phyloP scores from a whole-genome alignment of 768 basidiomycete species.

The Boletus rubroflammeus region DNA sequence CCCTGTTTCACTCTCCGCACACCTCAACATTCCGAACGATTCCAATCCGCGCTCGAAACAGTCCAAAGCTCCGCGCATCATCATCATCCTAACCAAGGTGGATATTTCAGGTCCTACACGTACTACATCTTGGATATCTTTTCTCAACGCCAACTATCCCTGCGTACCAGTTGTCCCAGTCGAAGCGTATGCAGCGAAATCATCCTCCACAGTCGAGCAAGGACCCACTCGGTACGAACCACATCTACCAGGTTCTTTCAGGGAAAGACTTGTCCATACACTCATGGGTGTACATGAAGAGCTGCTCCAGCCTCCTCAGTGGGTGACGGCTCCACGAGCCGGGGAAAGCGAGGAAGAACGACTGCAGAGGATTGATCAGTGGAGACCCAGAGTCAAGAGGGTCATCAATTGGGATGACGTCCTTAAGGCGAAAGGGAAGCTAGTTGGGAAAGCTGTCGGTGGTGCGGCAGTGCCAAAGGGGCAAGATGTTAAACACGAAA shows the following conservation, averaged over 20 bases:
- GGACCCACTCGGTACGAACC: slow-evolving; percentile 55
- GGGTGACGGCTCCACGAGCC: slow-evolving; percentile 37
- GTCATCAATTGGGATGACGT: slow-evolving; percentile 75
- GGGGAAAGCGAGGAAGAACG: slow-evolving; percentile 42
- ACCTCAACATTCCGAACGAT: slow-evolving; percentile 39
- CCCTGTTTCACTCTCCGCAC: slow-evolving; percentile 69
- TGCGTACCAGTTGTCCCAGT: slow-evolving; percentile 64
- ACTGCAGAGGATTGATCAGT: slow-evolving; percentile 49
- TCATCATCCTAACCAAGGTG: slow-evolving; percentile 83
- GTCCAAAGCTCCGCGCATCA: slow-evolving; percentile 34
- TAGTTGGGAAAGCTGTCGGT: slow-evolving; percentile 45
- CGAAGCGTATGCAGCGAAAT: slow-evolving; percentile 66
- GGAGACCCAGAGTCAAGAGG: slow-evolving; percentile 63
- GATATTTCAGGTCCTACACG: slow-evolving; percentile 75
- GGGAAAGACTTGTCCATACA: slow-evolving; percentile 59
- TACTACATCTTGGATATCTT: slow-evolving; percentile 61
- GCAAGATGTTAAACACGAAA: neutral
- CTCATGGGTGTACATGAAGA: slow-evolving; percentile 64
- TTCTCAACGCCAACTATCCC: slow-evolving; percentile 54
- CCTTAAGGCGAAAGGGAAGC: slow-evolving; percentile 39
- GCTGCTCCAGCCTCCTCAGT: slow-evolving; percentile 64
- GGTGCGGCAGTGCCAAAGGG: slow-evolving; percentile 37
- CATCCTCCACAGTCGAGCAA: slow-evolving; percentile 31
- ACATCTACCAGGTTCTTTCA: slow-evolving; percentile 62
- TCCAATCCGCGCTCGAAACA: slow-evolving; percentile 21